Conservation (phyloP, 2,329 filamentous ascomycete species). For the Aspergillus awamori region DNA sequence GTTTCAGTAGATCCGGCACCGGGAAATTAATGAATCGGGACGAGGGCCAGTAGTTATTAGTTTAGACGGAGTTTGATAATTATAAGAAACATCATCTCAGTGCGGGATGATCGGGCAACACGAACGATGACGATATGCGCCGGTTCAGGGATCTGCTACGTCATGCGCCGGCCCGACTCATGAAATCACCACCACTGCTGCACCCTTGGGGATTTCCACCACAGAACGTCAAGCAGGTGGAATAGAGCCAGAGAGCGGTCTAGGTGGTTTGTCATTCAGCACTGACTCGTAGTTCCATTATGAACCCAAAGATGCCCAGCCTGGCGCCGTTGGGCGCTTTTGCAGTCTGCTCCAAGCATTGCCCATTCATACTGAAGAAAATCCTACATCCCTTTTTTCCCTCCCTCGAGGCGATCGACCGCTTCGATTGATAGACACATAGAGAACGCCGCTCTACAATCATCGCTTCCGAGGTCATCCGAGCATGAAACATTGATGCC, state of each 20-base stretch:
- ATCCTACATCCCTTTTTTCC: background rate
- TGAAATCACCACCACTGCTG: constrained; percentile 28
- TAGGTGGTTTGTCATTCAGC: background rate
- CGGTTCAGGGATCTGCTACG: constrained; percentile 30
- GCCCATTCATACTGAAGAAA: background rate
- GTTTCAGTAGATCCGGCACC: constrained; percentile 7
- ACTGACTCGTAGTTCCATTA: background rate
- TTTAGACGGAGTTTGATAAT: constrained; percentile 19
- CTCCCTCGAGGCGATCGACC: no score
- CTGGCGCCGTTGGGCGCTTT: constrained; percentile 1
- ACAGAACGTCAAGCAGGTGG: background rate
- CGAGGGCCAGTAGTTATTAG: background rate
- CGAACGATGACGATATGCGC: constrained; percentile 35
- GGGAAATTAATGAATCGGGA: constrained; percentile 3
- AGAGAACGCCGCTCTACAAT: background rate
- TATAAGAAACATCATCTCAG: constrained; percentile 19
- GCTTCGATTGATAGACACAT: no score
- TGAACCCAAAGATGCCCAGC: constrained; percentile 1
- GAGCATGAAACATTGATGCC: constrained; percentile 24
- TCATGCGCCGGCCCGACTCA: constrained; percentile 34
- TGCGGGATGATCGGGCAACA: constrained; percentile 34
- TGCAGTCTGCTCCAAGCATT: background rate
- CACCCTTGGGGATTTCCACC: background rate
- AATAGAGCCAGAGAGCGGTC: background rate
- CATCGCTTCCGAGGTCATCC: constrained; percentile 20